Percentiles rank a stretch among this genome's conserved stretches.
phyloP scores from a whole-genome alignment of 352 stramenopile genomes.

The Phytopythium helicoides region DNA sequence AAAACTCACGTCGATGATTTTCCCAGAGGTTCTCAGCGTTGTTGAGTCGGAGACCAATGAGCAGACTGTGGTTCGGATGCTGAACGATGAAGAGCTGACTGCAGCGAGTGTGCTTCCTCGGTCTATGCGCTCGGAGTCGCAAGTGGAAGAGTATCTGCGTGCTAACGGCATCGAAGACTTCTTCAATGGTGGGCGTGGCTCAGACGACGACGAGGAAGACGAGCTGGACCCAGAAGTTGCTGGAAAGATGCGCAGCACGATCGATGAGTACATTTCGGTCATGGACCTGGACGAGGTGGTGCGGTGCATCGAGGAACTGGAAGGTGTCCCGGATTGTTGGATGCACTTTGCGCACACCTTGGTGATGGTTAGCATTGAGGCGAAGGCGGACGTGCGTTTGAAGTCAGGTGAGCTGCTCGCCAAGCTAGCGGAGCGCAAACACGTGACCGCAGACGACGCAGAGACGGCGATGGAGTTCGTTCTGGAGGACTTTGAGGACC shows the following conservation, averaged over 20 bases:
- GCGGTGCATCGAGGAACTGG: slow-evolving; percentile 71
- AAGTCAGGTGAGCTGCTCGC: slow-evolving; percentile 41
- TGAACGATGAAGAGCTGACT: slow-evolving; percentile 77
- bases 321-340: slow-evolving; percentile 37
- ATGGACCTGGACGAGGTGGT: slow-evolving; percentile 77
- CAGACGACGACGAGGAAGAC: slow-evolving; percentile 43
- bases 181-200: slow-evolving; percentile 46
- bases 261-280: slow-evolving; percentile 77
- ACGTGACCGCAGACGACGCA: slow-evolving; percentile 46
- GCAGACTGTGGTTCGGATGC: slow-evolving; percentile 65
- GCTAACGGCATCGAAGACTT: slow-evolving; percentile 65
- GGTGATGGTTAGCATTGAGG: slow-evolving; percentile 47
- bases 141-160: slow-evolving; percentile 56
- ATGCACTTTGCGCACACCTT: slow-evolving; percentile 65
- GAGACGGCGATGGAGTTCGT: slow-evolving; percentile 54
- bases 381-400: slow-evolving; percentile 42
- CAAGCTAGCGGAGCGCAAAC: slow-evolving; percentile 37
- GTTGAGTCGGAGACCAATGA: slow-evolving; percentile 69
- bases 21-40: slow-evolving; percentile 72
- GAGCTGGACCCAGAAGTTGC: slow-evolving; percentile 63
- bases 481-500: slow-evolving; percentile 68
- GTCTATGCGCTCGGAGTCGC: slow-evolving; percentile 37
- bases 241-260: slow-evolving; percentile 59
- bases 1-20: slow-evolving; percentile 62
- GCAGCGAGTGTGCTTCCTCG: slow-evolving; percentile 46